A percentile compares a stretch with the other conserved stretches of the same genome.
phyloP scores from a whole-genome alignment of 1,284 basidiomycete species.

The Neonothopanus nambi region DNA sequence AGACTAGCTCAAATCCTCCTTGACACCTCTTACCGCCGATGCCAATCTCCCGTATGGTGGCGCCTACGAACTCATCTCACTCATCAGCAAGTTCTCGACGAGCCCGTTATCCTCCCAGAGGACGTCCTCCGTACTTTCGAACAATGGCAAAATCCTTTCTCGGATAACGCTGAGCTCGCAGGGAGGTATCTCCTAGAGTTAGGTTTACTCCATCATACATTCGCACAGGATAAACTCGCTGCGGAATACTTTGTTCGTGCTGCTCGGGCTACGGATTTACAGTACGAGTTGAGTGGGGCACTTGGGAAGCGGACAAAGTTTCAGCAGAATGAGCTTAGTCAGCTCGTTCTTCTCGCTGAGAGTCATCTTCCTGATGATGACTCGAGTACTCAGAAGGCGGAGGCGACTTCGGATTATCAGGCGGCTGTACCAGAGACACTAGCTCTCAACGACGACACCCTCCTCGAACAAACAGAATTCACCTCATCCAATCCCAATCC shows the following conservation, averaged over 20 bases:
- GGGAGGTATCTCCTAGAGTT: slow-evolving; percentile 79
- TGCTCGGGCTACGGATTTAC: slow-evolving; percentile 74
- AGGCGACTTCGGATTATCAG: neutral
- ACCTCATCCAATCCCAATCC: slow-evolving; percentile 64
- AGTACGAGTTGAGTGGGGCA: slow-evolving; percentile 92
- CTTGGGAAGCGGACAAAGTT: slow-evolving; percentile 95
- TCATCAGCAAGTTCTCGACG: slow-evolving; percentile 87
- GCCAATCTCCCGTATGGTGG: slow-evolving; percentile 74
- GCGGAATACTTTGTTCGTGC: slow-evolving; percentile 82
- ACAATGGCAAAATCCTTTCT: slow-evolving; percentile 43
- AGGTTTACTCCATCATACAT: slow-evolving; percentile 77
- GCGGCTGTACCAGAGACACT: slow-evolving; percentile 85
- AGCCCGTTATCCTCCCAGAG: slow-evolving; percentile 67
- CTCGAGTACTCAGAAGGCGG: no score
- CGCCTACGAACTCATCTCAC: slow-evolving; percentile 70
- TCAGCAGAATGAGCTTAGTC: slow-evolving; percentile 83
- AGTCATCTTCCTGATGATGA: slow-evolving; percentile 58
- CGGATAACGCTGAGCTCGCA: slow-evolving; percentile 59
- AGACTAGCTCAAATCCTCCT: slow-evolving; percentile 78
- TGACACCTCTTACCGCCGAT: slow-evolving; percentile 46
- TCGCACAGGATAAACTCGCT: slow-evolving; percentile 78
- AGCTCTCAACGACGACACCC: slow-evolving; percentile 91
- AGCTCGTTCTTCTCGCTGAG: slow-evolving; percentile 93
- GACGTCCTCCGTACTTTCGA: slow-evolving; percentile 50
- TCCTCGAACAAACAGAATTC: slow-evolving; percentile 93